phyloP scores from a whole-genome alignment of 352 stramenopile species.

The Globisporangium splendens region DNA sequence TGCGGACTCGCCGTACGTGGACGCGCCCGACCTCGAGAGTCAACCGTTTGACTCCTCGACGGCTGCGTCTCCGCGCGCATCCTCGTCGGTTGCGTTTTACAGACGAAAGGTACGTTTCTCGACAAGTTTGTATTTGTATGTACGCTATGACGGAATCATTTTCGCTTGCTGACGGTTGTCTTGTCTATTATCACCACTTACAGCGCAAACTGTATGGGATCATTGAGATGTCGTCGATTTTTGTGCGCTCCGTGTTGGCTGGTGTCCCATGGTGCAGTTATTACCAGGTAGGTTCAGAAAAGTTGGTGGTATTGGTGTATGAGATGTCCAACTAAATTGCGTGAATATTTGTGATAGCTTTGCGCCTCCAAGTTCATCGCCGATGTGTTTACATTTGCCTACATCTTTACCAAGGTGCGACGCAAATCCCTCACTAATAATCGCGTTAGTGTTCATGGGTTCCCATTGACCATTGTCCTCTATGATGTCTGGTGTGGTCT shows the following conservation, averaged over 20 bases:
- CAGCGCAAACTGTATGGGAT: conserved; percentile 75
- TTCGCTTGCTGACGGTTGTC: not conserved
- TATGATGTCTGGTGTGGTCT: not conserved
- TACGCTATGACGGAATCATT: not conserved
- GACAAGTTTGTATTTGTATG: not conserved
- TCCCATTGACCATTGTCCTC: not conserved
- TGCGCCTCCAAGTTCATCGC: conserved; percentile 71
- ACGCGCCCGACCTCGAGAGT: conserved; percentile 9
- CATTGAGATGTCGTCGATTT: conserved; percentile 72
- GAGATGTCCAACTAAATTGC: not conserved
- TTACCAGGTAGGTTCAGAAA: conserved; percentile 36
- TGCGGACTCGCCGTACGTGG: not conserved
- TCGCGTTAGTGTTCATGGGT: too few species aligned
- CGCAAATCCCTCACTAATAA: not conserved
- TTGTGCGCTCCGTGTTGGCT: conserved; percentile 53
- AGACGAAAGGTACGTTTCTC: conserved; percentile 59
- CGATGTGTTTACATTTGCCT: conserved; percentile 70
- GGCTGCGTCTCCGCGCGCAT: conserved; percentile 16
- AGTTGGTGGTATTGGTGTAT: too few species aligned
- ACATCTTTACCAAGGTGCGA: conserved; percentile 74
- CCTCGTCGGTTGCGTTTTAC: conserved; percentile 51
- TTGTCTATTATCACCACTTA: not conserved
- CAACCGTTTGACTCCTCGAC: conserved; percentile 6
- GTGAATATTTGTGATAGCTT: conserved; percentile 18
- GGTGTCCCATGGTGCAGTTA: conserved; percentile 74